A percentile compares a stretch with the other conserved stretches of the same genome.
These are phyloP conservation scores for Pseudohyphozyma bogoriensis DNA, from an alignment of 768 basidiomycete genomes.

Conservation along the genomic window DNA sequence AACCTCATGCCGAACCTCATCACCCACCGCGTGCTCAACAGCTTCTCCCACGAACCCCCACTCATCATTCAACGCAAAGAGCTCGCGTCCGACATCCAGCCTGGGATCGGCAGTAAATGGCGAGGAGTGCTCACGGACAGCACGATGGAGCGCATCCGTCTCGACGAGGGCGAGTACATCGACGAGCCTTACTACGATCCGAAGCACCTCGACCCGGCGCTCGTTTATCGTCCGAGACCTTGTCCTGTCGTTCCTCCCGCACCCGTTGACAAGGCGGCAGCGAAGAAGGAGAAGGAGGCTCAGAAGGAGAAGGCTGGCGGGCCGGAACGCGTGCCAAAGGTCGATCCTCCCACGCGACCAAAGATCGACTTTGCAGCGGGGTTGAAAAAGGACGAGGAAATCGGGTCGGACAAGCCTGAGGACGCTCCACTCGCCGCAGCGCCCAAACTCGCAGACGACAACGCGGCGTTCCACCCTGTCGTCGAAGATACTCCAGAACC, in stretches of 20 bases:
- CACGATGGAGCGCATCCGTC: conserved; percentile 21
- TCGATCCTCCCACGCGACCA: no score
- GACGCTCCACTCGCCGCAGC: no score
- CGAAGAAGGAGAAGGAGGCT: not conserved
- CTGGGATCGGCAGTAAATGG: conserved; percentile 24
- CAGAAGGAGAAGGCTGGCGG: not conserved
- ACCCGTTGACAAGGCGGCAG: not conserved
- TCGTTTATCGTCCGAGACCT: not conserved
- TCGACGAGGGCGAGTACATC: conserved; percentile 7
- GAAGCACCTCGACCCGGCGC: conserved; percentile 17
- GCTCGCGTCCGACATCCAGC: conserved; percentile 23
- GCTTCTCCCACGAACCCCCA: conserved; percentile 25
- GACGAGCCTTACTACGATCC: conserved; percentile 15
- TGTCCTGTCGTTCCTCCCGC: not conserved
- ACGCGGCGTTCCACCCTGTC: no score
- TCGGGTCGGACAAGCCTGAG: no score
- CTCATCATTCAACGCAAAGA: conserved; percentile 33
- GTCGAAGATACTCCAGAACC: no score
- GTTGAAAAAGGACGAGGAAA: no score
- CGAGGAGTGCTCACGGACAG: conserved; percentile 23
- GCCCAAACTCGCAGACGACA: no score
- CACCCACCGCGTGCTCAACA: conserved; percentile 4
- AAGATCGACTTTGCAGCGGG: no score
- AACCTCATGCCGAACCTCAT: conserved; percentile 21
- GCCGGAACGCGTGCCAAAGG: no score